These are phyloP conservation scores for Alternaria tenuissima DNA, from an alignment of 2,329 filamentous ascomycete species.

Conservation along the genomic window DNA sequence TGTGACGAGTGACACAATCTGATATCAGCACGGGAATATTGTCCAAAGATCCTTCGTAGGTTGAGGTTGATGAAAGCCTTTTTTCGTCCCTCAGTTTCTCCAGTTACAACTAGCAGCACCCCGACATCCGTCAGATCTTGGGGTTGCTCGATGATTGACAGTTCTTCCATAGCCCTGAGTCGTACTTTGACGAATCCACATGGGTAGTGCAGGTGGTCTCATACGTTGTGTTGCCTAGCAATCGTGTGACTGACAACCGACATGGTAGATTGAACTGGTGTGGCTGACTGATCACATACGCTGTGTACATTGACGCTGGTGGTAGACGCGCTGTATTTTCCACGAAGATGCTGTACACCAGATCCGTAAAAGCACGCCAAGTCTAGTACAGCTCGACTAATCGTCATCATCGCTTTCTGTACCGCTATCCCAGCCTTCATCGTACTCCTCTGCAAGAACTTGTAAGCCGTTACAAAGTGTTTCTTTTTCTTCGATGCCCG, in stretches of 20 bases:
- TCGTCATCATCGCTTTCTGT: slow-evolving; percentile 71
- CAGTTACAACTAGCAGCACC: neutral
- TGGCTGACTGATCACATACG: neutral
- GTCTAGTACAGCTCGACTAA: slow-evolving; percentile 22
- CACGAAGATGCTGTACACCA: neutral
- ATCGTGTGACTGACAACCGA: neutral
- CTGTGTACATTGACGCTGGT: neutral
- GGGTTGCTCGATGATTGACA: neutral
- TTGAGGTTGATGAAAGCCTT: neutral
- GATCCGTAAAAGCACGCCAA: neutral
- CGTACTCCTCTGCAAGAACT: slow-evolving; percentile 85
- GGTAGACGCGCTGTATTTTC: neutral
- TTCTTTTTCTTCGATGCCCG: slow-evolving; percentile 82
- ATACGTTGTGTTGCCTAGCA: neutral
- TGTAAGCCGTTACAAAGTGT: slow-evolving; percentile 80
- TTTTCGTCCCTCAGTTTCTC: neutral
- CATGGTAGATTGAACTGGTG: neutral
- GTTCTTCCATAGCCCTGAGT: neutral
- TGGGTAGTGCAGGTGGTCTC: neutral
- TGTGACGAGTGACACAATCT: neutral
- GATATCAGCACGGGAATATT: neutral
- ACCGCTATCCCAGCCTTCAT: slow-evolving; percentile 85
- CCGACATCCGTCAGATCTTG: neutral
- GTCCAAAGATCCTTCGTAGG: neutral
- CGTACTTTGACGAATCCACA: neutral